Base-by-base conservation (phyloP, 2,329 filamentous ascomycete genomes). In the Chrysoporthe austroafricana region DNA sequence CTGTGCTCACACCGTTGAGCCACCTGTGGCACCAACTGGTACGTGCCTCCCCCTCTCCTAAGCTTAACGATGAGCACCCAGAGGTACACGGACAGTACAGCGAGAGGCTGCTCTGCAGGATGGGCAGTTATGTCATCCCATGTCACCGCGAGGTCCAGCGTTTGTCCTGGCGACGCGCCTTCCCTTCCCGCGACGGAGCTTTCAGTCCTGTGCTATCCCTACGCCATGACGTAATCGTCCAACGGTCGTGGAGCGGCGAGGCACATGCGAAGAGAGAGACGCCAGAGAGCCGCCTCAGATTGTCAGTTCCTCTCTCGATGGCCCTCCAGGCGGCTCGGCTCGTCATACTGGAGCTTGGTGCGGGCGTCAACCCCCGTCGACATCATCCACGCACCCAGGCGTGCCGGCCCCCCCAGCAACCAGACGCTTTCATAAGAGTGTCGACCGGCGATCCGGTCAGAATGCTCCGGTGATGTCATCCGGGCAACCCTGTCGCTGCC, bases 381-480 rank as follows among this genome's bases (percentile, higher is more conserved):
- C 63, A 65, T 61, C 57, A 54, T 26, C 26, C 26, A 26, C 26
- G 26, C 26, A 26, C 26, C 26, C 26, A 26, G 26, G 26, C 26
- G 26, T 26, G 26, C 26, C 26, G 26, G 26, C 26, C 26, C 26
- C 26, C 26, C 26, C 26, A 26, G 26, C 26, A 26, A 26, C 26
- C 26, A 26, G 26, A 26, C 26, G 26, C 26, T 26, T 26, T 26
- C 34, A 14, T 44, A 18, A 43, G 44, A 43, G n/a, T 26, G 7
- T 42, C 21, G 34, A 18, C 16, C n/a, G 34, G 34, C 39, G 36
- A 60, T 54, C 63, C 67, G 67, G 67, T 62, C 60, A 26, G 21
- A 63, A 61, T 58, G 58, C 65, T 62, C 64, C 68, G 65, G 68
- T 67, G 68, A 69, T 67, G 68, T 69, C 68, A 69, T 64, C 6